phyloP scores from a whole-genome alignment of 164 flowering plant genomes.

The Umbellularia californica region DNA sequence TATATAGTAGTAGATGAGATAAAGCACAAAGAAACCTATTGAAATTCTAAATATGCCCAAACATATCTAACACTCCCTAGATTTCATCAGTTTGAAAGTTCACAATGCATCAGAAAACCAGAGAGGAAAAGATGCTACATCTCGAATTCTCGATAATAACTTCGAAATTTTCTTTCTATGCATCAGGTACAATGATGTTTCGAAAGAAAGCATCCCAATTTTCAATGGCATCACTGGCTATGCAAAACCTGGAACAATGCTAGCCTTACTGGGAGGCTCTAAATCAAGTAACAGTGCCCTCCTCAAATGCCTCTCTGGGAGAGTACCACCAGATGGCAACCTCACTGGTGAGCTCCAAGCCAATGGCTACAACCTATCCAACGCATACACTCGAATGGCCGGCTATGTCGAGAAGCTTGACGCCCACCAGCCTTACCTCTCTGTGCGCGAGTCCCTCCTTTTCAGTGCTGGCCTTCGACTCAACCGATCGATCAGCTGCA shows the following conservation, averaged over 20 bases:
- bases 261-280: conserved; percentile 26
- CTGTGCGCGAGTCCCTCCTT: conserved; percentile 32
- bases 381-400: conserved; percentile 12
- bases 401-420: conserved; percentile 27
- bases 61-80: background rate
- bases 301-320: conserved; percentile 26
- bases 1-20: no score
- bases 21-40: no score
- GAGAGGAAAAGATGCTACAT: background rate
- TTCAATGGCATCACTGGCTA: conserved; percentile 24
- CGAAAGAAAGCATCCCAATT: conserved; percentile 7
- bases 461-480: conserved; percentile 32
- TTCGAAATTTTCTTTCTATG: background rate
- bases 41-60: no score
- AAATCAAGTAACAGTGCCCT: conserved; percentile 19
- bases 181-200: conserved; percentile 11
- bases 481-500: conserved; percentile 8
- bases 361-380: conserved; percentile 11
- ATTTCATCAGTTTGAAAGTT: background rate
- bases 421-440: conserved; percentile 30
- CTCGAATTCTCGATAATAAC: background rate
- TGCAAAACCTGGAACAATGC: conserved; percentile 21
- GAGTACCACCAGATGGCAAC: conserved; percentile 14
- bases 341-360: conserved; percentile 19
- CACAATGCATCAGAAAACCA: background rate